Base-by-base conservation (phyloP, 495 filamentous ascomycete genomes). In the Penicillium coffeae region DNA sequence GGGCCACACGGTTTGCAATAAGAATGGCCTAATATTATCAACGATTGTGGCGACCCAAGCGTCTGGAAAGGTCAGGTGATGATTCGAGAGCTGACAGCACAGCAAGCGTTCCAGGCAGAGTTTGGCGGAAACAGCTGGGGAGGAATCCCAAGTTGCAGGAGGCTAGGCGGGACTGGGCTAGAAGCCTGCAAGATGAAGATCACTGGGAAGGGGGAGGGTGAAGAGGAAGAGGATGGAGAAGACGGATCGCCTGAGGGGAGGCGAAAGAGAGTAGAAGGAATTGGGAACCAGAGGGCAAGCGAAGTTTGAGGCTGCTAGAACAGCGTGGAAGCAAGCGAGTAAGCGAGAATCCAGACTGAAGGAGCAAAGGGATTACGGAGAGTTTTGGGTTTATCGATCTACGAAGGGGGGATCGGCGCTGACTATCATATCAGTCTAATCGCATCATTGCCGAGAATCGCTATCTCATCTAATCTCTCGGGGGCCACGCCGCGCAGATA, bases 331-430 rank as follows among this genome's bases (percentile, higher is more conserved):
- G 45, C 33, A n/a, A n/a, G n/a, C 20, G 19, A 47, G 12, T 22
- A 51, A 55, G 41, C 46, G 19, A 36, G 19, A 47, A 39, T 32
- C 30, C 20, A 46, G 25, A 42, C 25, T 27, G 12, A 39, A 47
- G 22, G 36, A 16, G 37, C 18, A 44, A 39, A 50, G 47, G 51
- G 51, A 55, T 42, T 56, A 47, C 43, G 52, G 52, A 39, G 50
- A 18, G 27, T 58, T 55, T 40, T 50, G 47, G 58, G 41, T 51
- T 65, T 63, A 63, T 63, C 60, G 60, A 63, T 63, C 60, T 60
- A 58, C 60, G 58, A 54, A 57, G 48, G 58, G 54, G 56, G 49
- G 63, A 63, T 62, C 61, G 45, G 54, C 56, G 54, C 13, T 47
- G 47, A 27, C 57, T 63, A 59, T 62, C 55, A 58, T 45, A 57